Base-by-base conservation (phyloP, 441 rosid species). In the Euphorbia corollata region DNA sequence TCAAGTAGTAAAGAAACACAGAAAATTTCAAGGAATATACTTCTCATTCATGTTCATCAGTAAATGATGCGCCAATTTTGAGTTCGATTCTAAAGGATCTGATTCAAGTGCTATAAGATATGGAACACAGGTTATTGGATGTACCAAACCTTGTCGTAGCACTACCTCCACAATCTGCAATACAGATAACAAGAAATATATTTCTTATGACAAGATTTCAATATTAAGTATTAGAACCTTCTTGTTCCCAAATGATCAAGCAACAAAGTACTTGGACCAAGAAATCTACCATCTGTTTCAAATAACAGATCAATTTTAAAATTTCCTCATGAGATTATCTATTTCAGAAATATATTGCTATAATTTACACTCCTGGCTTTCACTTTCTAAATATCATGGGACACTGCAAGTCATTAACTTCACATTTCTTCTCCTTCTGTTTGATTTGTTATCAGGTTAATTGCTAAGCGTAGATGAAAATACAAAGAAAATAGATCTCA, bases 1-100 rank as follows among this genome's bases (percentile, higher is more conserved):
- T 63, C 11, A 20, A 12, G 16, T 5, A 18, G 39, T 6, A 57
- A 22, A 23, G 8, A 59, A 41, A 43, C 45, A n/a, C 19, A 24
- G 3, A 12, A 24, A 12, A 63, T 54, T 64, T 39, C 58, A 61
- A 69, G 79, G 70, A 61, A 59, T 66, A 50, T 90, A 96, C 98
- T 96, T 96, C 81, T 96, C 99, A 80, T 96, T 92, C 99, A 92
- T 92, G 77, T 96, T 96, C 96, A 89, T 89, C 78, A 92, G 89
- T 79, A 96, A 80, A 80, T 89, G 96, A 85, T 96, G 99, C 41
- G 97, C 96, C 86, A 90, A 81, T 81, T 96, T 96, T 47, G 94
- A 89, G 81, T 96, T 96, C 64, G 75, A 80, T 74, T 96, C 99
- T 71, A 76, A 86, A 64, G 96, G 98, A 86, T 96, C 99, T 55